Percentiles rank a stretch among this genome's conserved stretches.
These are phyloP conservation scores for Piloderma croceum DNA, from an alignment of 768 basidiomycete species.

Conservation along the genomic window DNA sequence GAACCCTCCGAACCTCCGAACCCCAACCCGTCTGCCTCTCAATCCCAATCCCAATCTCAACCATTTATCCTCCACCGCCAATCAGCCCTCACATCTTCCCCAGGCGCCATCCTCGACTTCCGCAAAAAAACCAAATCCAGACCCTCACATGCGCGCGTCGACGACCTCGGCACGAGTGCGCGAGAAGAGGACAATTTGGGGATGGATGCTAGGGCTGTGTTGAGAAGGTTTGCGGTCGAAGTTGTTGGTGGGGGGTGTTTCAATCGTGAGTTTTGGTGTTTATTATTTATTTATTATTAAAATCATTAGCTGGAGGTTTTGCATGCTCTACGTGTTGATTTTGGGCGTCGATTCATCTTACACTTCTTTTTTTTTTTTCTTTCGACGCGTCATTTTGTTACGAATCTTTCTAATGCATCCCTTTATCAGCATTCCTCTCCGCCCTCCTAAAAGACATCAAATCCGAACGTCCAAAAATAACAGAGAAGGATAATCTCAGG, in stretches of 20 bases:
- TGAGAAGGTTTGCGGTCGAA: slow-evolving; percentile 69
- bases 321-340: no score
- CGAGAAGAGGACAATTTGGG: slow-evolving; percentile 69
- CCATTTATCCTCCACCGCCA: slow-evolving; percentile 82
- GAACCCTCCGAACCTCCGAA: slow-evolving; percentile 16
- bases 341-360: no score
- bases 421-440: slow-evolving; percentile 79
- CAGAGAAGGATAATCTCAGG: slow-evolving; percentile 91
- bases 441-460: slow-evolving; percentile 89
- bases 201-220: slow-evolving; percentile 52
- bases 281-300: slow-evolving; percentile 17
- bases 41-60: slow-evolving; percentile 33
- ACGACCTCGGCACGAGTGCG: slow-evolving; percentile 63
- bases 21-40: slow-evolving; percentile 17
- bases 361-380: no score
- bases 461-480: slow-evolving; percentile 85
- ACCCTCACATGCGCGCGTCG: slow-evolving; percentile 53
- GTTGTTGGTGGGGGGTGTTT: slow-evolving; percentile 79
- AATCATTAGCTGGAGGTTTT: no score
- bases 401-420: no score
- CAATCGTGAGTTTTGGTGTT: slow-evolving; percentile 59
- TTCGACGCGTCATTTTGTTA: no score
- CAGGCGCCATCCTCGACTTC: slow-evolving; percentile 68
- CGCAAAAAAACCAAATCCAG: slow-evolving; percentile 55
- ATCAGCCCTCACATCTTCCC: slow-evolving; percentile 65